Percentiles rank a stretch among this genome's conserved stretches.
These are phyloP conservation scores for Cucurbita pepo DNA, from an alignment of 306 rosid genomes.

Conservation along the genomic window DNA sequence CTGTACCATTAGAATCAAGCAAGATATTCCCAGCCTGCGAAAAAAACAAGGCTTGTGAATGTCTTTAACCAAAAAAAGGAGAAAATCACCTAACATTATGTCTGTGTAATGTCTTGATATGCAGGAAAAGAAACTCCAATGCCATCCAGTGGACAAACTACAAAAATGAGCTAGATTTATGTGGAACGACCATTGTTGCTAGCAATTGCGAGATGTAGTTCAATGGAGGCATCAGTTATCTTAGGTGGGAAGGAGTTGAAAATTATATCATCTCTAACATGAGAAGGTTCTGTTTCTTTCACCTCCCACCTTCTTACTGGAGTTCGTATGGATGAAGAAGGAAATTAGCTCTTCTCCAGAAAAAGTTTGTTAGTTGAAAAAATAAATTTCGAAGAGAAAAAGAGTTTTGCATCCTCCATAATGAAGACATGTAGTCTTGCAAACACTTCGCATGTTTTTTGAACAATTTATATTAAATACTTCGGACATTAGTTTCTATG, in stretches of 20 bases:
- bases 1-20: slow-evolving; percentile 55
- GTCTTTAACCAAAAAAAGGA: not conserved
- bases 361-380: not conserved
- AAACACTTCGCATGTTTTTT: not conserved
- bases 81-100: not conserved
- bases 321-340: not conserved
- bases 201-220: not conserved
- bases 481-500: not conserved
- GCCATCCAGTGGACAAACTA: not conserved
- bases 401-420: not conserved
- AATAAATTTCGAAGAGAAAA: not conserved
- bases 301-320: not conserved
- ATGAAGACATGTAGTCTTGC: not conserved
- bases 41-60: not conserved
- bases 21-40: slow-evolving; percentile 82
- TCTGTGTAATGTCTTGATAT: not conserved
- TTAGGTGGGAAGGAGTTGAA: not conserved
- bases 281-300: not conserved
- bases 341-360: not conserved
- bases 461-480: not conserved
- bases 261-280: not conserved
- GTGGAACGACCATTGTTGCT: not conserved
- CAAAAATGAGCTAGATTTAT: not conserved
- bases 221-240: not conserved
- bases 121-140: slow-evolving; percentile 1